A percentile compares a stretch with the other conserved stretches of the same genome.
These are phyloP conservation scores for Smithsoniella earleae DNA, from an alignment of 163 green algal genomes.

Conservation along the genomic window DNA sequence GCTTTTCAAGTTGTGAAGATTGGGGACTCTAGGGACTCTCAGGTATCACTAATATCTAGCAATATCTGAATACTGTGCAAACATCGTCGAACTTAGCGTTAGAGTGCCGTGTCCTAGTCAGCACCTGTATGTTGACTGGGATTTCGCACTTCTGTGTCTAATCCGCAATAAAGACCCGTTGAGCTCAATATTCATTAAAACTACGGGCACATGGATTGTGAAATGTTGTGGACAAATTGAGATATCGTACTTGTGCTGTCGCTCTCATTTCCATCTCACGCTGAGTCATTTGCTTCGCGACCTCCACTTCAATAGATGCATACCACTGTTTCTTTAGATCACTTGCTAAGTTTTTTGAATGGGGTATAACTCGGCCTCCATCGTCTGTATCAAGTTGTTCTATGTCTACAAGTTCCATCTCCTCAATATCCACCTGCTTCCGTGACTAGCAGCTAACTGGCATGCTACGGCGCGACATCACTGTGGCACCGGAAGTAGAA, in stretches of 20 bases:
- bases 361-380: neutral
- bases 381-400: conserved; percentile 16
- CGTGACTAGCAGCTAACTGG: neutral
- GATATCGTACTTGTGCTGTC: neutral
- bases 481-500: neutral
- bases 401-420: conserved; percentile 20
- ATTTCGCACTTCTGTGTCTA: too few relatives aligned
- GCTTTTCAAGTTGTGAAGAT: too few relatives aligned
- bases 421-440: neutral
- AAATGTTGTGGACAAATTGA: too few relatives aligned
- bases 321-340: conserved; percentile 27
- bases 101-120: too few relatives aligned
- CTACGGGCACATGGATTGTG: too few relatives aligned
- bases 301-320: conserved; percentile 14
- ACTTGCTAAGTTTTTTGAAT: neutral
- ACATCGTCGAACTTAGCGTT: too few relatives aligned
- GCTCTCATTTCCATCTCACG: neutral
- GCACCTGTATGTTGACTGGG: too few relatives aligned
- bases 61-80: too few relatives aligned
- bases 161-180: too few relatives aligned
- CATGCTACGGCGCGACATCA: neutral
- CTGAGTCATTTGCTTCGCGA: neutral
- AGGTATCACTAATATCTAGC: too few relatives aligned
- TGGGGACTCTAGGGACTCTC: too few relatives aligned
- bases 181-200: too few relatives aligned